Percentiles rank a stretch among this genome's conserved stretches.
These are phyloP conservation scores for Myriosclerotinia duriaeana DNA, from an alignment of 2,329 filamentous ascomycete genomes.

Conservation along the genomic window DNA sequence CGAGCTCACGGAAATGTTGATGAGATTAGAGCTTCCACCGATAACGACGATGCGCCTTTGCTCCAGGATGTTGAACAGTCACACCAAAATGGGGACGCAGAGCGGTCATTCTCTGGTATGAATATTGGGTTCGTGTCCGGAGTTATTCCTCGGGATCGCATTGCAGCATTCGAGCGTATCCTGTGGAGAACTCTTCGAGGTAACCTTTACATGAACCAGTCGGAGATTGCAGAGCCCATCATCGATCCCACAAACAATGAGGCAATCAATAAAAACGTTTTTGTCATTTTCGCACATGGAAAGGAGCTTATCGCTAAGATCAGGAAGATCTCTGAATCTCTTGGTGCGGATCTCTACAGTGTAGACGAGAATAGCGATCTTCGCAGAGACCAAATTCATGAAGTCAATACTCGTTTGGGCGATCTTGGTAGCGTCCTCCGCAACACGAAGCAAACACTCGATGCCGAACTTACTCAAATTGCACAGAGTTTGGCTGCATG, in stretches of 20 bases:
- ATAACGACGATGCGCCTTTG: conserved; percentile 84
- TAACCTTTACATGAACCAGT: conserved; percentile 99
- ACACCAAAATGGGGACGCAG: conserved; percentile 57
- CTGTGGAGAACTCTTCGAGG: conserved; percentile 95
- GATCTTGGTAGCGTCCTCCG: conserved; percentile 89
- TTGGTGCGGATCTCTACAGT: conserved; percentile 92
- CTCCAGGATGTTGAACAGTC: conserved; percentile 91
- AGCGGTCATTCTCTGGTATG: conserved; percentile 92
- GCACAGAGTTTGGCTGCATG: conserved; percentile 88
- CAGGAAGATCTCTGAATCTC: conserved; percentile 95
- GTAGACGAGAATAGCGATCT: conserved; percentile 98
- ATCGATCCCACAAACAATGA: conserved; percentile 92
- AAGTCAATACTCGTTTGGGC: conserved; percentile 89
- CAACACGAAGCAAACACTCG: conserved; percentile 92
- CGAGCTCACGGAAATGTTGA: conserved; percentile 94
- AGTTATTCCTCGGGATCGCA: conserved; percentile 89
- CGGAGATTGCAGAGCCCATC: conserved; percentile 91
- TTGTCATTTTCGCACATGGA: conserved; percentile 98
- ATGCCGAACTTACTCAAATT: conserved; percentile 91
- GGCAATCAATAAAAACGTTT: conserved; percentile 92
- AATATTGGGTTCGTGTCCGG: conserved; percentile 98
- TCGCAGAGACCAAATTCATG: conserved; percentile 91
- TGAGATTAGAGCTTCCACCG: conserved; percentile 87
- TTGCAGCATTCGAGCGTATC: conserved; percentile 94
- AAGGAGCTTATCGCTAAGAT: conserved; percentile 99